Base-by-base conservation (phyloP, 2,329 filamentous ascomycete genomes). In the Chaetomiaceae sp. region DNA sequence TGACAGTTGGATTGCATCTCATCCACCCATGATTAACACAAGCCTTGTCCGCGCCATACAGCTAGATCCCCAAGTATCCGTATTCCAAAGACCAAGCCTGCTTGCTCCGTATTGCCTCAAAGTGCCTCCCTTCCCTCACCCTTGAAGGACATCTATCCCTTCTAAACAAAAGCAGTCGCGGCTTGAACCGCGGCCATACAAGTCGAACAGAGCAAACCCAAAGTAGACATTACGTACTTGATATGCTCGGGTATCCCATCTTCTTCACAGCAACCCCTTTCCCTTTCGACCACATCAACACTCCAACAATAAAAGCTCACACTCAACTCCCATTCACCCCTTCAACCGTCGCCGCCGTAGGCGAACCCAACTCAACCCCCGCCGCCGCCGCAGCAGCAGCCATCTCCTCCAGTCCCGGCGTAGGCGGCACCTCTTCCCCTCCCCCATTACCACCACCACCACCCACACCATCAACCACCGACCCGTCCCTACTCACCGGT, bases 371-470 rank as follows among this genome's bases (percentile, higher is more conserved):
- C 44, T 46, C 48, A 12, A 47, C 47, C 23, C 53, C 56, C 17
- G 56, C 56, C 34, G 57, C 53, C 36, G 56, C 56, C 12, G 45
- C 61, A 8, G 50, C 58, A 14, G 58, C 55, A 20, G 47, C 56
- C 49, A 62, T 59, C 52, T 61, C 59, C 40, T 60, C 55, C 17
- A 52, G 45, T 31, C 57, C 61, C 23, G 63, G 61, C 50, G 63
- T 61, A 6, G 62, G 59, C 36, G 63, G 56, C 39, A 63, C 51
- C 22, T 59, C 57, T 14, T 44, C 56, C n/a, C 33, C 37, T 9
- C 33, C 52, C 9, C 51, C 55, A n/a, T n/a, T n/a, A 8, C 40
- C 29, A 14, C 39, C 54, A 54, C 77, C 60, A 84, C 75, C 53
- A 8, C 38, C 39, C 2, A 51, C 23, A 54, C 77, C 60, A 84